Base-by-base conservation (phyloP, 192 early-diverging fungal genomes). In the Coemansia sp. region DNA sequence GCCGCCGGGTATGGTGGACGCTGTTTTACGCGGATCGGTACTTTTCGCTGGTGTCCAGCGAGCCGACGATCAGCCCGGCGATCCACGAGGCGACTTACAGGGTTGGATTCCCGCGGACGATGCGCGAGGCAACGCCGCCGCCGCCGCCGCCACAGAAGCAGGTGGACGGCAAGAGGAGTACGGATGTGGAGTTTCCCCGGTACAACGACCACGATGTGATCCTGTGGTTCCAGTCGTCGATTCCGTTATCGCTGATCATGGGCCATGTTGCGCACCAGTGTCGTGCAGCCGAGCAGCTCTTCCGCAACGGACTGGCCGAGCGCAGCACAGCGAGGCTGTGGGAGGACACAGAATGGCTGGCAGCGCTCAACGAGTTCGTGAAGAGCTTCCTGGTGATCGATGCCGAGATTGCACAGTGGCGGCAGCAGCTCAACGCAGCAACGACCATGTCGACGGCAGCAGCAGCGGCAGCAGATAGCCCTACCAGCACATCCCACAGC, bases 181-280 rank as follows among this genome's bases (percentile, higher is more conserved):
- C 58, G 3, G 64, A 74, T 48, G 61, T 67, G 11, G 78, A 69
- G 41, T 75, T 81, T 30, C 69, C 68, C n/a, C 68, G 78, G 25
- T 81, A 81, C 66, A 60, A 72, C 50, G 78, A 81, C 65, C 73
- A 74, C 68, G 78, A 81, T 50, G 78, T 81, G 17, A 71, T 81
- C 8, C 58, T 81, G 55, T 81, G 78, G 78, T 81, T 75, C 63
- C 78, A 81, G 52, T 81, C 72, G 2, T 69, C 72, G 23, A 81
- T 81, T 48, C 78, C 78, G 55, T 59, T 81, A 36, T 81, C 78
- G 62, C 59, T 81, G 27, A 54, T 81, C 60, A 75, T 81, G 72
- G 78, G 78, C 42, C 78, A 81, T 30, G 42, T 81, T 42, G 68
- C 62, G 9, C 64, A 75, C 62, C 78, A 81, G 41, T 75, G 72